Base-by-base conservation (phyloP, 179 eudicot species). In the Silene noctiflora region DNA sequence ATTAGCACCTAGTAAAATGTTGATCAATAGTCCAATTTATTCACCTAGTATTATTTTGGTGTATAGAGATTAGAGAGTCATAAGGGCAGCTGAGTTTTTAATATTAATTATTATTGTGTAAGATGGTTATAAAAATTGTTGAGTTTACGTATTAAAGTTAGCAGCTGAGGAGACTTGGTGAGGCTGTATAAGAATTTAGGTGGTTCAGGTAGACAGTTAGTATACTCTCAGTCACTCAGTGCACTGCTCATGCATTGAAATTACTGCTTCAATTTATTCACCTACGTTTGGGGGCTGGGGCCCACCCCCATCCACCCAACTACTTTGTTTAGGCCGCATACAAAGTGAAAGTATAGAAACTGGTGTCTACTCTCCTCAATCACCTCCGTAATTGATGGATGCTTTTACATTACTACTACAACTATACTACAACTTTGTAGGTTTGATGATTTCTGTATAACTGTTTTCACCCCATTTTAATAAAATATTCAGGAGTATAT, bases 351-450 rank as follows among this genome's bases (percentile, higher is more conserved):
- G 10, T 21, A 59, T 27, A 1, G 2, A 35, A 9, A 53, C 8
- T 22, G 33, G 31, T 1, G 68, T 29, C 33, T 29, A 29, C 33
- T 29, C 3, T 58, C 80, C 77, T 27, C 22, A 72, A 46, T 81
- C 73, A 17, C 75, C 75, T 73, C 83, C 83, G 35, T 76, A 42
- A 74, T 16, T 68, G n/a, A 81, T 48, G 75, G 75, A 62, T 35
- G 63, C 67, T 58, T 68, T 31, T 29, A 46, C 56, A 13, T 44
- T 61, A 11, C 35, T 1, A 56, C 10, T 51, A n/a, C 0, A 55
- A 16, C 14, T 13, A 14, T 51, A 53, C 58, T 51, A 53, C 58
- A 53, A 53, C 58, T 16, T 16, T 53, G 58, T 53, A 53, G 58
- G 19, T 53, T 53, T 53, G 19, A 53, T 53, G 6, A 61, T 11